Conservation (phyloP, 768 basidiomycete genomes). For the Lactifluus pinguis region DNA sequence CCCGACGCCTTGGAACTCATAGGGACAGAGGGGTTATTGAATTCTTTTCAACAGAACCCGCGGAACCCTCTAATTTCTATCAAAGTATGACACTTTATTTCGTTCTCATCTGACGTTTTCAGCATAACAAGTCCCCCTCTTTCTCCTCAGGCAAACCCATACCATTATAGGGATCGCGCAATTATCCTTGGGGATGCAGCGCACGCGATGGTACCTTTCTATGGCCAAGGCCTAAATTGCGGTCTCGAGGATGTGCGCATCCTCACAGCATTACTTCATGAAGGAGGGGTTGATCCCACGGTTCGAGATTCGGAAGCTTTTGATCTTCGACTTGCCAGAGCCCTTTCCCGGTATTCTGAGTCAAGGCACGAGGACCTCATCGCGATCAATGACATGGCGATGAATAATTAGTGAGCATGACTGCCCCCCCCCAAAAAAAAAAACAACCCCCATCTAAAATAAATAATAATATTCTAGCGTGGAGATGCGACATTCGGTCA, state of each 20-base stretch:
- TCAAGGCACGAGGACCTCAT: conserved; percentile 80
- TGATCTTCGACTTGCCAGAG: conserved; percentile 53
- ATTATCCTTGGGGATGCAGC: conserved; percentile 91
- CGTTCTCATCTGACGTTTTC: conserved; percentile 11
- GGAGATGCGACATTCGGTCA: conserved; percentile 92
- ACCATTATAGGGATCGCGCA: conserved; percentile 83
- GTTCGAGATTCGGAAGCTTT: conserved; percentile 28
- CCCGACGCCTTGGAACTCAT: conserved; percentile 81
- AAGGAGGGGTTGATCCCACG: conserved; percentile 53
- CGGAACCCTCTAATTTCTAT: conserved; percentile 86
- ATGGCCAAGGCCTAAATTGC: conserved; percentile 95
- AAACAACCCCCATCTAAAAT: too few species aligned
- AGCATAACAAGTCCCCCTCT: neutral
- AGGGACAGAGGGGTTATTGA: conserved; percentile 66
- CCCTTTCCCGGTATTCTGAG: conserved; percentile 71
- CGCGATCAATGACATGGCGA: conserved; percentile 87
- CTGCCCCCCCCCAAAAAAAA: neutral
- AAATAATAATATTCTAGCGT: conserved; percentile 40
- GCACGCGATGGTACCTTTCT: conserved; percentile 98
- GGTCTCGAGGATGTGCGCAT: conserved; percentile 96
- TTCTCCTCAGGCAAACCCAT: conserved; percentile 59
- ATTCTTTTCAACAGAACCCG: conserved; percentile 78
- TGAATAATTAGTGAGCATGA: conserved; percentile 87
- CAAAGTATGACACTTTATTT: conserved; percentile 52
- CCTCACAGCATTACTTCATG: conserved; percentile 62